Base-by-base conservation (phyloP, 2,329 filamentous ascomycete genomes). In the Kalmusia sp. region DNA sequence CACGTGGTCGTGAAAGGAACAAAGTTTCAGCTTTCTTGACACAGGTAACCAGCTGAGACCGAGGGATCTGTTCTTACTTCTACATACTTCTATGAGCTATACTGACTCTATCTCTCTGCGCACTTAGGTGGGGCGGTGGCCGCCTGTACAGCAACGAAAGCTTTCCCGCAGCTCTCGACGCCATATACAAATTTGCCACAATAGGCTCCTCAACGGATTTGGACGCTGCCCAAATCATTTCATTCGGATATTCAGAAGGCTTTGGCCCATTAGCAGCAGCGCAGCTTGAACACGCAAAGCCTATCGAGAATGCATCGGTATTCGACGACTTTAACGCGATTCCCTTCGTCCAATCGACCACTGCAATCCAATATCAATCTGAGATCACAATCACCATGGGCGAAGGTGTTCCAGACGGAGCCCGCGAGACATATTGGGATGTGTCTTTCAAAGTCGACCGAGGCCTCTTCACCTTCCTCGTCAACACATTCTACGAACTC, bases 81-180 rank as follows among this genome's bases (percentile, higher is more conserved):
- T n/a, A n/a, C n/a, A n/a, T n/a, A n/a, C n/a, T n/a, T n/a, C n/a
- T n/a, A n/a, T n/a, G n/a, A n/a, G n/a, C n/a, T n/a, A n/a, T n/a
- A n/a, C n/a, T n/a, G n/a, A n/a, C n/a, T n/a, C n/a, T n/a, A n/a
- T n/a, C n/a, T n/a, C n/a, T n/a, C n/a, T n/a, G n/a, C n/a, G n/a
- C n/a, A n/a, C n/a, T n/a, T n/a, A n/a, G n/a, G 62, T 73, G 67
- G 67, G 68, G 68, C 6, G 68, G 65, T 5, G 15, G 28, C 30
- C 64, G 63, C 6, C 19, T 40, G 1, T 55, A 67, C 35, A 31
- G 52, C 11, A 34, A 54, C 9, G 22, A 44, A 2, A 37, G 58
- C 4, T 66, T 63, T 30, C 55, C 63, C 3, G 61, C 61, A 1
- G 52, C 68, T 9, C 55, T 69, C 14, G 30, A 65, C 1, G 67